These are phyloP conservation scores for Penicillium taxi DNA, from an alignment of 495 filamentous ascomycete species.

Conservation along the genomic window DNA sequence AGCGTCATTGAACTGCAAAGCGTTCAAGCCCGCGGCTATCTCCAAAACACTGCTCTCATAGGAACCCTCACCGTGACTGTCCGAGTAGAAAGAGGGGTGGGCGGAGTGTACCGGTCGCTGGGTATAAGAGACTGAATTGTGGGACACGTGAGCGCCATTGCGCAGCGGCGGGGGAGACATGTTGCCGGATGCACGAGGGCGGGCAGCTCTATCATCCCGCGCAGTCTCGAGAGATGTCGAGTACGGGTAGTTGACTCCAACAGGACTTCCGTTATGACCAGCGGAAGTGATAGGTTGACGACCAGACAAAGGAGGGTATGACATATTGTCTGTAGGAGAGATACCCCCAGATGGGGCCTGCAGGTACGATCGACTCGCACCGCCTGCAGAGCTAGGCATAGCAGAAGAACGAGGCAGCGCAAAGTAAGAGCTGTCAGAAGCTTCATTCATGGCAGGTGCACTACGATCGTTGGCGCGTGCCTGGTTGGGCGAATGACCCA, in stretches of 20 bases:
- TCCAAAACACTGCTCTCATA: slow-evolving; percentile 28
- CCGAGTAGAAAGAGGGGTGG: slow-evolving; percentile 36
- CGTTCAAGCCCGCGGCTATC: slow-evolving; percentile 24
- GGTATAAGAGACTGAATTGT: slow-evolving; percentile 33
- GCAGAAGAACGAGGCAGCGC: slow-evolving; percentile 26
- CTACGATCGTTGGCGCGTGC: slow-evolving; percentile 37
- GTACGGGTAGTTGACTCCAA: slow-evolving; percentile 25
- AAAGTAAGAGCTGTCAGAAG: slow-evolving; percentile 37
- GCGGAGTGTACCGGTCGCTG: slow-evolving; percentile 29
- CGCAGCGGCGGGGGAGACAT: slow-evolving; percentile 23
- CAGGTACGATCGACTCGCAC: slow-evolving; percentile 26
- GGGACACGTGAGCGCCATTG: slow-evolving; percentile 27
- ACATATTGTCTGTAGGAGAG: slow-evolving; percentile 30
- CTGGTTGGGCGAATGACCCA: slow-evolving; percentile 45
- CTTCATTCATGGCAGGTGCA: slow-evolving; percentile 31
- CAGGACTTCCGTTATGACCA: slow-evolving; percentile 26
- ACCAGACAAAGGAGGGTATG: slow-evolving; percentile 23
- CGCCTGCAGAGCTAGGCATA: slow-evolving; percentile 16
- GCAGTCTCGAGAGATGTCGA: slow-evolving; percentile 22
- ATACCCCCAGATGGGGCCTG: slow-evolving; percentile 26
- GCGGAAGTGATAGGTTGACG: slow-evolving; percentile 27
- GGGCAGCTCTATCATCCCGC: slow-evolving; percentile 24
- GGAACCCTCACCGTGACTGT: slow-evolving; percentile 29
- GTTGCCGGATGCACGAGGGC: slow-evolving; percentile 19
- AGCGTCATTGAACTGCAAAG: slow-evolving; percentile 30